phyloP scores from a whole-genome alignment of 148 eudicot species.

The Camellia japonica region DNA sequence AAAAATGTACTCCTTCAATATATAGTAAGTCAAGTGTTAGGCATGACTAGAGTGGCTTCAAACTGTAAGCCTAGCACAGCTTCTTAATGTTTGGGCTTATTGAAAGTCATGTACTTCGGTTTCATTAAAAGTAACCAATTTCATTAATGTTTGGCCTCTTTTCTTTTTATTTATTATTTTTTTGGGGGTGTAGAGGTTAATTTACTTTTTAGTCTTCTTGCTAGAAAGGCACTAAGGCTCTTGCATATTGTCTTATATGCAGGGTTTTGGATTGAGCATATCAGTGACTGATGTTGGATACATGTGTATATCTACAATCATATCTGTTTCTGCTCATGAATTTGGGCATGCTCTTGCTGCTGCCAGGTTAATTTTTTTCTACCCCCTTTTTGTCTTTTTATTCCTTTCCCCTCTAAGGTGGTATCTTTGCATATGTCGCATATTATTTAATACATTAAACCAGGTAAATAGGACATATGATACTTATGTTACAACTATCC shows the following conservation, averaged over 20 bases:
- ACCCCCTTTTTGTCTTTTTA: background rate
- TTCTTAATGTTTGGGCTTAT: conserved; percentile 6
- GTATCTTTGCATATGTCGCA: conserved; percentile 2
- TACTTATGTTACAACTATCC: background rate
- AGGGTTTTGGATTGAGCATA: conserved; percentile 51
- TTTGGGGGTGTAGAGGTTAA: background rate
- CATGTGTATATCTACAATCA: conserved; percentile 51
- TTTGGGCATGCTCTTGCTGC: conserved; percentile 96
- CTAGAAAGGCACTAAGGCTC: conserved; percentile 1
- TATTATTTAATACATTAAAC: background rate
- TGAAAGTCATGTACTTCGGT: background rate
- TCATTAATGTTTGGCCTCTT: background rate
- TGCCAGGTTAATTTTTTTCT: conserved; percentile 62
- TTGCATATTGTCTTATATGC: conserved; percentile 22
- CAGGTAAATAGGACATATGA: background rate
- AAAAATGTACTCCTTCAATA: background rate
- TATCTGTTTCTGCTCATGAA: conserved; percentile 77
- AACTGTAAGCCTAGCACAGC: background rate
- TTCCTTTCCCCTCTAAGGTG: background rate
- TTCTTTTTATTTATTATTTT: background rate
- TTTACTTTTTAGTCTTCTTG: background rate
- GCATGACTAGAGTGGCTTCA: conserved; percentile 1
- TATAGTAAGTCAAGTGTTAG: background rate
- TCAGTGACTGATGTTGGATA: conserved; percentile 58
- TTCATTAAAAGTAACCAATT: background rate